phyloP scores from a whole-genome alignment of 441 rosid genomes.

The Erodium trifolium region DNA sequence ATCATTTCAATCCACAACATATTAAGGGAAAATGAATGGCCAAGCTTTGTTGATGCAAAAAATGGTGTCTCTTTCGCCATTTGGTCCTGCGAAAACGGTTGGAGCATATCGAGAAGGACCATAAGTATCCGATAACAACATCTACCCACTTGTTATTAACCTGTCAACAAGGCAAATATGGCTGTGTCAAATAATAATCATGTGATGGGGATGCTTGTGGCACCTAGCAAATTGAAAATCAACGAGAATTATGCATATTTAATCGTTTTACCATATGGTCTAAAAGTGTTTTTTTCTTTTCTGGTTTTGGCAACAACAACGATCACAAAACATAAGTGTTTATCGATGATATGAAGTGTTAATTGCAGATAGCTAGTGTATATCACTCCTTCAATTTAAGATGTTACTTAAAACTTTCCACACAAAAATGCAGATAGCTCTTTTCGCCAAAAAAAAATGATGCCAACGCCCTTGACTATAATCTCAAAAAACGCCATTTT shows the following conservation, averaged over 20 bases:
- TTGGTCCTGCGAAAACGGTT: not conserved
- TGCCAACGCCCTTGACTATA: too few species aligned
- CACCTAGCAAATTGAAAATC: not conserved
- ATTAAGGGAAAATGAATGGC: not conserved
- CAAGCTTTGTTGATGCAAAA: not conserved
- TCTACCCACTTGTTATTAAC: slow-evolving; percentile 6
- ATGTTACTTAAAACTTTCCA: too few species aligned
- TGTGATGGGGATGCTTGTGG: slow-evolving; percentile 2
- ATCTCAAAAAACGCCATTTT: too few species aligned
- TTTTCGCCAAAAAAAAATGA: too few species aligned
- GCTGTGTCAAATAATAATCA: not conserved
- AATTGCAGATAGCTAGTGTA: too few species aligned
- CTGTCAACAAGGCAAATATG: slow-evolving; percentile 12
- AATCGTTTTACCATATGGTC: not conserved
- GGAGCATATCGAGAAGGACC: not conserved
- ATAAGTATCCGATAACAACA: slow-evolving; percentile 9
- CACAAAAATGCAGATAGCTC: too few species aligned
- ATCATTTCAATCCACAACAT: not conserved
- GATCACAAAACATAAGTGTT: too few species aligned
- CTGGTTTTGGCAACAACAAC: too few species aligned
- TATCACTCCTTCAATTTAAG: too few species aligned
- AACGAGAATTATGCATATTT: not conserved
- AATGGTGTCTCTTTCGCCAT: slow-evolving; percentile 5
- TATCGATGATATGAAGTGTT: too few species aligned
- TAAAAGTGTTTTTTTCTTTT: too few species aligned